Percentiles rank a stretch among this genome's conserved stretches.
These are phyloP conservation scores for Cytospora paraplurivora DNA, from an alignment of 2,329 filamentous ascomycete species.

Conservation along the genomic window DNA sequence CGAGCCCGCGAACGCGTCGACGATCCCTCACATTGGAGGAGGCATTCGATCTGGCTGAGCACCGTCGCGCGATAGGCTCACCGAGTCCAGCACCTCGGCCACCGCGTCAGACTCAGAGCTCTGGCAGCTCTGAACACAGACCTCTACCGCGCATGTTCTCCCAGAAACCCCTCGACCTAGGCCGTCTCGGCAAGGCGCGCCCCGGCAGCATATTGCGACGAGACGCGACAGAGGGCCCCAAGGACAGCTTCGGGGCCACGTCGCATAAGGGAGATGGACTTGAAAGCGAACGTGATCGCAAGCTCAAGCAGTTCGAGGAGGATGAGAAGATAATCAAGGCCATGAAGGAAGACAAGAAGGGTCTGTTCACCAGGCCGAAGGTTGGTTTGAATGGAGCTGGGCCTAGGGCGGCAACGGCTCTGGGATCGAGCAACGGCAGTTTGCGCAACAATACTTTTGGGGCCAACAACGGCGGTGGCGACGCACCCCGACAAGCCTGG, in stretches of 20 bases:
- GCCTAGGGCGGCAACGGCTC: conserved; percentile 37
- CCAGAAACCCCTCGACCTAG: conserved; percentile 33
- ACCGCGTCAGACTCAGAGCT: conserved; percentile 38
- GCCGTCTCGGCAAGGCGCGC: conserved; percentile 30
- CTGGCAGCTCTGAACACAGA: conserved; percentile 7
- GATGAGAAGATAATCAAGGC: conserved; percentile 34
- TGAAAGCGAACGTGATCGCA: conserved; percentile 38
- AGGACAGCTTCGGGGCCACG: conserved; percentile 26
- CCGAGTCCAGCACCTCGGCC: conserved; percentile 54
- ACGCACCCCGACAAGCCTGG: conserved; percentile 32
- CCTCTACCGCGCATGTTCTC: conserved; percentile 28
- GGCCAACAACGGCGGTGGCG: conserved; percentile 38
- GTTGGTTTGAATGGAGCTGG: conserved; percentile 42
- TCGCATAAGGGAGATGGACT: conserved; percentile 32
- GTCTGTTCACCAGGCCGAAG: conserved; percentile 41
- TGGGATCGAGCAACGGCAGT: conserved; percentile 29
- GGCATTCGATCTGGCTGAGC: conserved; percentile 44
- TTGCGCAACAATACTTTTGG: conserved; percentile 23
- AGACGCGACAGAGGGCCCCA: conserved; percentile 28
- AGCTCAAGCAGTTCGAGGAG: conserved; percentile 35
- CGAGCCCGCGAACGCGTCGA: conserved; percentile 33
- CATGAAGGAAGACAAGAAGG: conserved; percentile 34
- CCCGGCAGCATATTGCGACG: conserved; percentile 6
- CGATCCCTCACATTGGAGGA: conserved; percentile 45
- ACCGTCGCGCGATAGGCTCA: conserved; percentile 46